Conservation (phyloP, 306 rosid genomes). For the Sicyos edulis region DNA sequence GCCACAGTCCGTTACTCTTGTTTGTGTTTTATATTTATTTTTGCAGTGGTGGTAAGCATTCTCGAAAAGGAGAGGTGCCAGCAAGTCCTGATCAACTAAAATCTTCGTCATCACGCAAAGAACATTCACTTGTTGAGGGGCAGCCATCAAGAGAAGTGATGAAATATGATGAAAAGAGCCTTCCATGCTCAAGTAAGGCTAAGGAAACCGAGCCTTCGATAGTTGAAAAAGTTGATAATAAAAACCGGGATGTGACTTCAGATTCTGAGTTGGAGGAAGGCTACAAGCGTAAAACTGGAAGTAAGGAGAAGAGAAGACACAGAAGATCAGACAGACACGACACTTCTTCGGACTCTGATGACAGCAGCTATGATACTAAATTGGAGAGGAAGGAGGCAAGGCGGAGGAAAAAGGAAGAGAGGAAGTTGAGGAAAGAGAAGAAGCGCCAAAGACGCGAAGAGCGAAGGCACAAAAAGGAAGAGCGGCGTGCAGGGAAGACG, state of each 20-base stretch:
- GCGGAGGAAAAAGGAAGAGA: constrained; percentile 78
- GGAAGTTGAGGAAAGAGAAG: constrained; percentile 75
- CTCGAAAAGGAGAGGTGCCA: constrained; percentile 9
- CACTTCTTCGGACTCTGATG: constrained; percentile 53
- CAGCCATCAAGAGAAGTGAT: constrained; percentile 36
- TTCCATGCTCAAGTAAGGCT: constrained; percentile 29
- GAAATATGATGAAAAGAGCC: constrained; percentile 43
- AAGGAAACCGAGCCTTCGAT: constrained; percentile 35
- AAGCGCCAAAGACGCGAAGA: constrained; percentile 74
- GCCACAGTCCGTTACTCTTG: neutral
- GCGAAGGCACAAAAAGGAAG: constrained; percentile 63
- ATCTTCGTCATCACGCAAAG: constrained; percentile 35
- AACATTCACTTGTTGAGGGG: constrained; percentile 37
- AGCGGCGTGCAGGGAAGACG: constrained; percentile 66
- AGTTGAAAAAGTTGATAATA: constrained; percentile 35
- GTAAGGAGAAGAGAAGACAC: constrained; percentile 61
- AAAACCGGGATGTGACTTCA: constrained; percentile 32
- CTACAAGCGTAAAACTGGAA: constrained; percentile 45
- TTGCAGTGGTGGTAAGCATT: constrained; percentile 21
- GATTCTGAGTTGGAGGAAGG: constrained; percentile 65
- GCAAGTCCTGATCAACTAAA: constrained; percentile 31
- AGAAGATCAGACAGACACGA: constrained; percentile 64
- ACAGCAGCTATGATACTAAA: constrained; percentile 72
- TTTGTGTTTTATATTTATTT: neutral
- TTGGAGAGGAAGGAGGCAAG: constrained; percentile 66